phyloP scores from a whole-genome alignment of 805 yeast species.

The Suhomyces pyralidae region DNA sequence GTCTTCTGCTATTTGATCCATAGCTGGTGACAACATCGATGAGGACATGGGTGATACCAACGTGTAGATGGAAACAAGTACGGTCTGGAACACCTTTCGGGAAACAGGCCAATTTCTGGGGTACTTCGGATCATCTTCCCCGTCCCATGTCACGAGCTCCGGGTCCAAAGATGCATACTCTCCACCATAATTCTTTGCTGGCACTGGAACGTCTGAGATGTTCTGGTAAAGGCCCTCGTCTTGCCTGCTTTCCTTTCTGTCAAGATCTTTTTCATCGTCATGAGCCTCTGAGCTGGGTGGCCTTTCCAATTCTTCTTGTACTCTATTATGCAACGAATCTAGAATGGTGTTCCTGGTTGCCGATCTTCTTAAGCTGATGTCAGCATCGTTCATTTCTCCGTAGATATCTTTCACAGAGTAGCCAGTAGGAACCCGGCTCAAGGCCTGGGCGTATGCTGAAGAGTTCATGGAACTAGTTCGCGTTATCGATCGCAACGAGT shows the following conservation, averaged over 20 bases:
- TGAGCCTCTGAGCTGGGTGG: not conserved
- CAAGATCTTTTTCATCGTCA: not conserved
- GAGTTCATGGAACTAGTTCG: not conserved
- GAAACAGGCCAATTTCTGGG: conserved; percentile 33
- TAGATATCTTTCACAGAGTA: conserved; percentile 26
- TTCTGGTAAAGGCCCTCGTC: conserved; percentile 10
- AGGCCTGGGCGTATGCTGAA: not conserved
- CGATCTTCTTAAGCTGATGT: conserved; percentile 26
- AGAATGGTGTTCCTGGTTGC: conserved; percentile 28
- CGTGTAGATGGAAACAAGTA: conserved; percentile 34
- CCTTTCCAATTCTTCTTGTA: not conserved
- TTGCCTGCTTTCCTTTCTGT: not conserved
- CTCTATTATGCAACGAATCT: conserved; percentile 5
- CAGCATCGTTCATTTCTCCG: conserved; percentile 24
- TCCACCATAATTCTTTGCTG: conserved; percentile 28
- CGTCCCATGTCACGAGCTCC: conserved; percentile 36
- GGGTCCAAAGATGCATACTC: conserved; percentile 35
- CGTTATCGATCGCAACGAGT: not conserved
- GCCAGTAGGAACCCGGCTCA: not conserved
- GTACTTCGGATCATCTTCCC: conserved; percentile 28
- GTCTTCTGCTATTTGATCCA: conserved; percentile 25
- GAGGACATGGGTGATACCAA: conserved; percentile 42
- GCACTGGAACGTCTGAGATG: conserved; percentile 20
- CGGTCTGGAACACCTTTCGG: conserved; percentile 20
- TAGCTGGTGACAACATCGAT: conserved; percentile 39